These are phyloP conservation scores for Stenocarpella maydis DNA, from an alignment of 2,329 filamentous ascomycete species.

Conservation along the genomic window DNA sequence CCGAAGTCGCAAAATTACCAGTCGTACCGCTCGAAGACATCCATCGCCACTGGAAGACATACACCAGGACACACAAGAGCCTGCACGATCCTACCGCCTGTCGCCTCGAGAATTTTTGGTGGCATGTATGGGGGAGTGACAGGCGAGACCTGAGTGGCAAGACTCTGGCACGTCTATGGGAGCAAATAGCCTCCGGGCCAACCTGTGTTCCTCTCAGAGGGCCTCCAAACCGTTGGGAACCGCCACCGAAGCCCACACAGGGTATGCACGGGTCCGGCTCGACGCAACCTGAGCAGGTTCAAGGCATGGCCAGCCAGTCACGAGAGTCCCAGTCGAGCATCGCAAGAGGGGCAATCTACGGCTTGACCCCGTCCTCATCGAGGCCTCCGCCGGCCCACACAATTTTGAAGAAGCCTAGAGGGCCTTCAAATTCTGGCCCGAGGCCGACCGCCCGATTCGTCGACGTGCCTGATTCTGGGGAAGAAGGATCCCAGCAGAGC, in stretches of 20 bases:
- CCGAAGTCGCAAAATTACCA: slow-evolving; percentile 61
- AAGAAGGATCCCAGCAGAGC: slow-evolving; percentile 47
- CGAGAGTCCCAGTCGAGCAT: background rate
- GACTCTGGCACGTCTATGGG: slow-evolving; percentile 63
- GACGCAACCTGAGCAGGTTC: slow-evolving; percentile 26
- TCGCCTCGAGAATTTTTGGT: slow-evolving; percentile 72
- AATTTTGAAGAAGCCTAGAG: slow-evolving; percentile 67
- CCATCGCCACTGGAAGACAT: slow-evolving; percentile 66
- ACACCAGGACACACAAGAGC: slow-evolving; percentile 66
- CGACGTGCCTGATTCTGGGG: slow-evolving; percentile 59
- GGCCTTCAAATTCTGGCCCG: slow-evolving; percentile 60
- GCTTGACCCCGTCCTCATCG: slow-evolving; percentile 51
- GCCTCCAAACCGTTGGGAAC: slow-evolving; percentile 62
- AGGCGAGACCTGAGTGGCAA: slow-evolving; percentile 60
- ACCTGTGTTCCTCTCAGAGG: slow-evolving; percentile 64
- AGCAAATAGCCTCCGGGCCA: slow-evolving; percentile 65
- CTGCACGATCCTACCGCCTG: slow-evolving; percentile 69
- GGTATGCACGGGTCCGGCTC: slow-evolving; percentile 36
- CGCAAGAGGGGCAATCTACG: slow-evolving; percentile 39
- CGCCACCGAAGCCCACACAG: slow-evolving; percentile 46
- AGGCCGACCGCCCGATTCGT: slow-evolving; percentile 69
- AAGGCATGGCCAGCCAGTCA: background rate
- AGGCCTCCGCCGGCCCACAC: slow-evolving; percentile 61
- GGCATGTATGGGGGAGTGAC: slow-evolving; percentile 70
- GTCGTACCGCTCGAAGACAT: slow-evolving; percentile 62